phyloP scores from a whole-genome alignment of 177 flowering plant species.

The Telopea speciosissima region DNA sequence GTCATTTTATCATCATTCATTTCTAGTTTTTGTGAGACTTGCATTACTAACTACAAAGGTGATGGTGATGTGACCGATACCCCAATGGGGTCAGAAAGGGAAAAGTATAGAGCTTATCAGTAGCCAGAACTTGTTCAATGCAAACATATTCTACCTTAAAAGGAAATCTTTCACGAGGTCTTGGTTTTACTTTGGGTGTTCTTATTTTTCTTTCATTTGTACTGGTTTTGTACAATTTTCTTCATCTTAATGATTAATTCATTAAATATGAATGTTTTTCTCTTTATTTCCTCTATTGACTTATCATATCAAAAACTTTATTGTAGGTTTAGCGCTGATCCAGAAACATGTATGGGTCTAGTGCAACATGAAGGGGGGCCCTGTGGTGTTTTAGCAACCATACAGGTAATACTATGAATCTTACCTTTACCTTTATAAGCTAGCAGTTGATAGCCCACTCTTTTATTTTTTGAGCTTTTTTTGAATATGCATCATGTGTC shows the following conservation, averaged over 20 bases:
- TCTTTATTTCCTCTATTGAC: neutral
- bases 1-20: neutral
- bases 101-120: neutral
- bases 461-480: neutral
- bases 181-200: neutral
- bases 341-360: conserved; percentile 95
- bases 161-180: neutral
- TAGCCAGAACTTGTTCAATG: neutral
- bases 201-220: neutral
- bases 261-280: neutral
- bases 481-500: neutral
- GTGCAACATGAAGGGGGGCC: conserved; percentile 99
- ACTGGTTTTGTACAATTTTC: neutral
- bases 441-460: neutral
- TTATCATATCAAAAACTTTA: neutral
- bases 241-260: neutral
- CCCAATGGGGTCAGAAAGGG: neutral
- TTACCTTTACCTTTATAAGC: neutral
- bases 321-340: conserved; percentile 86
- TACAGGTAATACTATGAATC: conserved; percentile 61
- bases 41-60: neutral
- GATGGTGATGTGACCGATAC: neutral
- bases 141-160: neutral
- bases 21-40: too few species aligned
- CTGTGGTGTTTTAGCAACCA: conserved; percentile 96